phyloP scores from a whole-genome alignment of 805 yeast species.

The Jamesozyma gamospora region DNA sequence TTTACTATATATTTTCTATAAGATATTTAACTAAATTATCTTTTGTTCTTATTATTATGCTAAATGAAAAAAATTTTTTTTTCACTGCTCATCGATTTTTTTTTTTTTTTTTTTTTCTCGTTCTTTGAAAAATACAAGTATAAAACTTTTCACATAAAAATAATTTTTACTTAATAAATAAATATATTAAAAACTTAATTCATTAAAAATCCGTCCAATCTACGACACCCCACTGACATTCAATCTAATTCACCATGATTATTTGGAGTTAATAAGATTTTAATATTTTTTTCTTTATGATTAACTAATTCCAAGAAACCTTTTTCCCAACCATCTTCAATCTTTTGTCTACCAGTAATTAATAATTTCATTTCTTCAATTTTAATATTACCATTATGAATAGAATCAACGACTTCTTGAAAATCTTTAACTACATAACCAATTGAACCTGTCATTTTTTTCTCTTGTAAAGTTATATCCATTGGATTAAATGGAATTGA shows the following conservation, averaged over 20 bases:
- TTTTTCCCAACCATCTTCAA: slow-evolving; percentile 42
- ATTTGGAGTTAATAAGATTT: slow-evolving; percentile 43
- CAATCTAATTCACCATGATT: slow-evolving; percentile 28
- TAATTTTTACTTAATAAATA: too few species aligned
- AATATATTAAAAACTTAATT: too few species aligned
- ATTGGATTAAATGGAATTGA: slow-evolving; percentile 44
- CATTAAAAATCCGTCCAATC: too few species aligned
- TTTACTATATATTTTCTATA: neutral
- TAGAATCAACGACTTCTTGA: slow-evolving; percentile 43
- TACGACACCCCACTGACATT: too few species aligned
- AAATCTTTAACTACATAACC: slow-evolving; percentile 51
- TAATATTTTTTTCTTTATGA: slow-evolving; percentile 47
- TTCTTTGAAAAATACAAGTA: too few species aligned
- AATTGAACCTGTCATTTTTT: slow-evolving; percentile 48
- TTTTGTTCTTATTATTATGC: too few species aligned
- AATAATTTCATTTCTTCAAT: slow-evolving; percentile 35
- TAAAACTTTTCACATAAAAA: too few species aligned
- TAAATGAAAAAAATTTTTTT: too few species aligned
- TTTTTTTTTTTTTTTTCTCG: too few species aligned
- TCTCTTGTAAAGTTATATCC: slow-evolving; percentile 47
- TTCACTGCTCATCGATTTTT: too few species aligned
- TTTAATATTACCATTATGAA: slow-evolving; percentile 38
- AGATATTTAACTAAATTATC: too few species aligned
- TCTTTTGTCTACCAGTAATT: slow-evolving; percentile 44
- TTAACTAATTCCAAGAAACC: slow-evolving; percentile 44